Evolutionary conservation across 441 rosid species (phyloP), one percentile per base, ranked within the genome.

Genomic region (Breynia disticha): DNA sequence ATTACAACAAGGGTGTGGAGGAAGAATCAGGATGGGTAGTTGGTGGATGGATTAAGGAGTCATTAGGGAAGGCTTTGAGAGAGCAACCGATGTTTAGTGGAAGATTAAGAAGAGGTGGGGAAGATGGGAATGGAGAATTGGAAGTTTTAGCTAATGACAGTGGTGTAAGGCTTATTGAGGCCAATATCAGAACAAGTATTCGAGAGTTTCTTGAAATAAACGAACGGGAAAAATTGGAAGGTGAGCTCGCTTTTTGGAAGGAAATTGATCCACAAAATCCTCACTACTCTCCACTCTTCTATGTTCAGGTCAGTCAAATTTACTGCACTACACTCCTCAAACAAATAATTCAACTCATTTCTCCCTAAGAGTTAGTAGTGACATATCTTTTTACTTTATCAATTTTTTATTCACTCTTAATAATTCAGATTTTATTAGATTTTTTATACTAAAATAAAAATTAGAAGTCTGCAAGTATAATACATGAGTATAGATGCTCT

Each of bases 111-210:
- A 61, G 68, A 50, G 50, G 61, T 1, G 35, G 35, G 2, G 69
- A 69, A 59, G 57, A 19, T 2, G 73, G 67, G 0, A 50, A 51
- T 11, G 79, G 72, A 41, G 76, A 72, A 32, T 50, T 86, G 19
- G 95, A 83, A 75, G 55, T 90, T 19, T 81, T 87, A 55, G 63
- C 95, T 5, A 86, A 84, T 19, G 95, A 87, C 47, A 49, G 80
- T 37, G 97, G 97, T 0, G 68, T 24, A 18, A 70, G 95, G 57
- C 71, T 90, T 50, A 16, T 83, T 19, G 94, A 87, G 74, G 83
- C 87, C 0, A 76, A 18, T 61, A 63, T 77, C 32, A 56, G 56
- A 41, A 54, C 62, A 60, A 62, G 62, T 19, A 52, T 90, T 65
- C 44, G 69, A 35, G 80, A 81, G 52, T 84, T 82, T 70, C 62